A percentile compares a stretch with the other conserved stretches of the same genome.
phyloP scores from a whole-genome alignment of 352 stramenopile species.

The Globisporangium nodosum region DNA sequence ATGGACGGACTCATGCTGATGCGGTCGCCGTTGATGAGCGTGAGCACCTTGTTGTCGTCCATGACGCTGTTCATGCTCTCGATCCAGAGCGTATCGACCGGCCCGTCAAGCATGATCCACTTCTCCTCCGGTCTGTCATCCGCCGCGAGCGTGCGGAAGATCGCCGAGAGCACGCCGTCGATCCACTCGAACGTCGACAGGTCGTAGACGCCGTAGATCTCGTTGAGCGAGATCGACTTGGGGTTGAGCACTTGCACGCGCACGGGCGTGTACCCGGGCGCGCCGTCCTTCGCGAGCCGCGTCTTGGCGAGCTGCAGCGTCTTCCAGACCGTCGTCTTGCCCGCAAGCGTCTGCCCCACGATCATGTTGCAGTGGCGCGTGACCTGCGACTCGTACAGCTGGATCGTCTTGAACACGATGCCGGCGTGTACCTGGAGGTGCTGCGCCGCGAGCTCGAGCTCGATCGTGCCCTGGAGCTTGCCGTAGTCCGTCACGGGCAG shows the following conservation, averaged over 20 bases:
- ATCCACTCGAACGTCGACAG: slow-evolving; percentile 85
- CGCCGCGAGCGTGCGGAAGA: slow-evolving; percentile 71
- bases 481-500: slow-evolving; percentile 89
- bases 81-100: slow-evolving; percentile 86
- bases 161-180: slow-evolving; percentile 77
- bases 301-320: slow-evolving; percentile 72
- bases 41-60: slow-evolving; percentile 97
- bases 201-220: slow-evolving; percentile 91
- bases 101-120: slow-evolving; percentile 87
- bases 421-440: slow-evolving; percentile 86
- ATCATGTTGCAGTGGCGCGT: slow-evolving; percentile 94
- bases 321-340: slow-evolving; percentile 88
- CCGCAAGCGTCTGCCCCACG: slow-evolving; percentile 89
- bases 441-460: slow-evolving; percentile 76
- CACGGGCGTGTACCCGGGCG: slow-evolving; percentile 77
- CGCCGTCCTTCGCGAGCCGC: slow-evolving; percentile 62
- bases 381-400: slow-evolving; percentile 93
- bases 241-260: slow-evolving; percentile 84
- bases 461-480: slow-evolving; percentile 85
- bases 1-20: slow-evolving; percentile 84
- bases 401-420: slow-evolving; percentile 94
- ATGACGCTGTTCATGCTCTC: slow-evolving; percentile 97
- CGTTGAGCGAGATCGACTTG: slow-evolving; percentile 86
- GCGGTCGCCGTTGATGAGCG: slow-evolving; percentile 86
- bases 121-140: slow-evolving; percentile 80